Base-by-base conservation (phyloP, 2,329 filamentous ascomycete genomes). In the Hypoxylon sp. region DNA sequence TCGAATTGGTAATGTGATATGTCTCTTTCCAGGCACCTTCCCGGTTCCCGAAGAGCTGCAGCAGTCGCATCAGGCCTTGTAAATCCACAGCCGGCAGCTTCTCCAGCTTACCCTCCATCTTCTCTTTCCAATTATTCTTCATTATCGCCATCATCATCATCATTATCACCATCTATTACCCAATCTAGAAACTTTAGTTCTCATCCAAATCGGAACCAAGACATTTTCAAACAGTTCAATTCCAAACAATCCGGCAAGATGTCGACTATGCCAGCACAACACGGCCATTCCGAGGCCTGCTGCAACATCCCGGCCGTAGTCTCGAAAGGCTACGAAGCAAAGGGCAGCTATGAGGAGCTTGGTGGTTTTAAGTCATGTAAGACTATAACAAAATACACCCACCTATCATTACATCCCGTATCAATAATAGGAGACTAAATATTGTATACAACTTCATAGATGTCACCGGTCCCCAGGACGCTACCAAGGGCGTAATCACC, bases 281-380 rank as follows among this genome's bases (percentile, higher is more conserved):
- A 75, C 64, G 80, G 79, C 68, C 80, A 83, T 68, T 80, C 74
- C 64, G 71, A 75, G 67, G 75, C 80, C 63, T 83, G 80, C 74
- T 83, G 80, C 67, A 82, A 79, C 64, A 75, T 83, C 41, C 79
- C 83, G 6, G 81, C 83, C 5, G 76, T 86, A 32, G 71, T 83
- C n/a, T 66, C 75, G 4, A 75, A 78, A 58, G 79, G 75, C 8
- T 86, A 86, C 68, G 63, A 75, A 42, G 67, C 71, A 25, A 82
- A 81, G 71, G 83, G 83, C 50, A 71, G 68, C 42, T 86, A 84
- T 55, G 77, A 82, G 57, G 75, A 77, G 17, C 73, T 85, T 52
- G 80, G 76, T 20, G 80, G 78, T 27, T 73, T 78, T 60, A 84
- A 81, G 62, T 82, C 81, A 6, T 79, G 76, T 78, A 63, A 19